Conservation (phyloP, 2,329 filamentous ascomycete species). For the Phyllosticta paracitricarpa region DNA sequence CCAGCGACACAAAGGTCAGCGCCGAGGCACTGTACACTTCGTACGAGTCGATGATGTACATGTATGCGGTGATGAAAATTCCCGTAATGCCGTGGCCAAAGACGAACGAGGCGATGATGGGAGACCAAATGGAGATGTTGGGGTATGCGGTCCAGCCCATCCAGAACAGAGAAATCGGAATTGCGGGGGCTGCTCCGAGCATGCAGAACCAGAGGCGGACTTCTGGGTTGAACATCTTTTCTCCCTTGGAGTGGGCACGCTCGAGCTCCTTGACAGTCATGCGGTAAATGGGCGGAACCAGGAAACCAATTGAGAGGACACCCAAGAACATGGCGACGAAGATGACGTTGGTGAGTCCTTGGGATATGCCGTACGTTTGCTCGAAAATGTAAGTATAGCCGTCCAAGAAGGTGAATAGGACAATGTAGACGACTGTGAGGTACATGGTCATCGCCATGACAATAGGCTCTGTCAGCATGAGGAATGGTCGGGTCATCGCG, state of each 20-base stretch:
- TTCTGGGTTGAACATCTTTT: constrained; percentile 38
- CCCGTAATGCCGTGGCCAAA: constrained; percentile 44
- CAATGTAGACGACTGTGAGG: constrained; percentile 43
- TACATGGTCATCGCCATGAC: constrained; percentile 42
- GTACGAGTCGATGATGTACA: constrained; percentile 50
- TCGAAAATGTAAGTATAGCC: constrained; percentile 44
- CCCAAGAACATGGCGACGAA: constrained; percentile 40
- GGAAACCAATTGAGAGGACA: constrained; percentile 25
- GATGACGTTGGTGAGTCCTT: constrained; percentile 36
- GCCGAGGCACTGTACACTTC: constrained; percentile 43
- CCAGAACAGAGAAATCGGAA: constrained; percentile 48
- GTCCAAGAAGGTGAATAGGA: constrained; percentile 45
- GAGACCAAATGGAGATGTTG: constrained; percentile 41
- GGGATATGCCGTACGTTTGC: constrained; percentile 37
- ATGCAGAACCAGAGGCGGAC: constrained; percentile 46
- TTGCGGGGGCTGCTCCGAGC: constrained; percentile 35
- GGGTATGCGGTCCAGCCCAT: constrained; percentile 45
- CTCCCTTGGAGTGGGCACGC: constrained; percentile 28
- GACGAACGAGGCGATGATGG: constrained; percentile 39
- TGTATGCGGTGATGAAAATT: constrained; percentile 36
- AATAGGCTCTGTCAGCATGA: constrained; percentile 36
- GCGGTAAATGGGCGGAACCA: constrained; percentile 38
- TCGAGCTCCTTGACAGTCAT: constrained; percentile 36
- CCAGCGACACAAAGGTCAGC: constrained; percentile 31
- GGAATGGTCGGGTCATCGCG: constrained; percentile 12